Evolutionary conservation across 495 filamentous ascomycete genomes (phyloP).

Genomic region (Aspergillus steynii): DNA sequence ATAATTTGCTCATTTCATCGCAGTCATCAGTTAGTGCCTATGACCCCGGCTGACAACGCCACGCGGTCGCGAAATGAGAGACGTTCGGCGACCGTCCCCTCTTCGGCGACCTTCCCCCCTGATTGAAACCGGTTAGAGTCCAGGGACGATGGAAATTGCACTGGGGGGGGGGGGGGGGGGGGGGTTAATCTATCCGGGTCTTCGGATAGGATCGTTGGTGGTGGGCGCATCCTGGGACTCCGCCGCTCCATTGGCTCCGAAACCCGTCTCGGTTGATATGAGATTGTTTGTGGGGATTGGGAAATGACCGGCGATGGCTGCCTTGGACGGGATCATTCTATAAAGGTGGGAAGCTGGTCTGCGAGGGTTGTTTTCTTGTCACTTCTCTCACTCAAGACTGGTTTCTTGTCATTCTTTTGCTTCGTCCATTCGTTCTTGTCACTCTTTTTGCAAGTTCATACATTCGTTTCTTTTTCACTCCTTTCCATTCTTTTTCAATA

Average conservation of each 20-base stretch:
- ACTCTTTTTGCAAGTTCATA: conserved; percentile 10
- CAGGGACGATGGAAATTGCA: neutral
- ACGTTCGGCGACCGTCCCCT: too few relatives aligned
- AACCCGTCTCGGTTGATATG: neutral
- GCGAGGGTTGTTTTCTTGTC: neutral
- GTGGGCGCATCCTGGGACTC: neutral
- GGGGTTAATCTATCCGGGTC: neutral
- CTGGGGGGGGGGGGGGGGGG: too few relatives aligned
- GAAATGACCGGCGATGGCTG: neutral
- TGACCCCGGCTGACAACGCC: neutral
- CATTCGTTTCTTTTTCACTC: conserved; percentile 3
- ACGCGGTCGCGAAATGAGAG: neutral
- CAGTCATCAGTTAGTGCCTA: neutral
- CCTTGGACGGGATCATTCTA: neutral
- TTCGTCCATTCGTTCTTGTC: conserved; percentile 10
- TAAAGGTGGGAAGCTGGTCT: neutral
- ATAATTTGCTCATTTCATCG: neutral
- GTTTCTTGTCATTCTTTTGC: conserved; percentile 6
- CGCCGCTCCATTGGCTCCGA: neutral
- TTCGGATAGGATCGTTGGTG: neutral
- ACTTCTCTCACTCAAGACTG: conserved; percentile 9
- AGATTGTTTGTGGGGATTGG: neutral
- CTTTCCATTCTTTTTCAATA: conserved; percentile 1
- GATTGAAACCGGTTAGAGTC: neutral
- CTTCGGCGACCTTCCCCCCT: too few relatives aligned